phyloP scores from a whole-genome alignment of 129 eudicot genomes.

The Lactuca saligna region DNA sequence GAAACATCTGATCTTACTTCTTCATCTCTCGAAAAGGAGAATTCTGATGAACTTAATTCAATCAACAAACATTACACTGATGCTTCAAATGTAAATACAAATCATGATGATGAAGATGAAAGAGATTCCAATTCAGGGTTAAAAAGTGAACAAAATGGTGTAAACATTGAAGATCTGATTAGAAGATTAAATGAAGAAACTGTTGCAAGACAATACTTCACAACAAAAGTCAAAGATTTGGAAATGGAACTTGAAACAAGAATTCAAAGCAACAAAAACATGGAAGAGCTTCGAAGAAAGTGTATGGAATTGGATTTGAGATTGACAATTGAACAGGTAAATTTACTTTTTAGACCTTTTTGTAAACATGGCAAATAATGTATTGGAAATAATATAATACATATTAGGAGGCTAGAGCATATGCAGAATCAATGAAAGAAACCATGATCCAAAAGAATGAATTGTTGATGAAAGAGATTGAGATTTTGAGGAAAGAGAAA shows the following conservation, averaged over 20 bases:
- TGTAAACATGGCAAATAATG: slow-evolving; percentile 8
- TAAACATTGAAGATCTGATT: background rate
- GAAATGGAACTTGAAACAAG: slow-evolving; percentile 50
- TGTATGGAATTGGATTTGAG: slow-evolving; percentile 60
- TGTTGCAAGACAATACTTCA: background rate
- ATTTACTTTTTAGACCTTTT: background rate
- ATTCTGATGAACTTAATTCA: too few relatives aligned
- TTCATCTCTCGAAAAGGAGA: too few relatives aligned
- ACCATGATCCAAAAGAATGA: slow-evolving; percentile 52
- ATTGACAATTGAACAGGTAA: slow-evolving; percentile 66
- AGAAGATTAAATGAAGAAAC: background rate
- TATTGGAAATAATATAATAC: background rate
- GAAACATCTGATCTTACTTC: background rate
- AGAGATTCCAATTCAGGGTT: background rate
- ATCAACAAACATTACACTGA: too few relatives aligned
- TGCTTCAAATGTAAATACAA: background rate
- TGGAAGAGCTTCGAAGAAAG: slow-evolving; percentile 61
- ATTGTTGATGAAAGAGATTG: slow-evolving; percentile 46
- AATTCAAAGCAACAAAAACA: background rate
- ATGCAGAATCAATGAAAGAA: slow-evolving; percentile 41
- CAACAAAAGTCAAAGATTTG: slow-evolving; percentile 47
- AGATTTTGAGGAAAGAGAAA: slow-evolving; percentile 43
- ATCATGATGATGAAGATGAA: background rate
- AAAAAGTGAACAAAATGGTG: background rate
- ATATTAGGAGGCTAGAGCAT: slow-evolving; percentile 54